Conservation (phyloP, 164 flowering plant species). For the Piper betle region DNA sequence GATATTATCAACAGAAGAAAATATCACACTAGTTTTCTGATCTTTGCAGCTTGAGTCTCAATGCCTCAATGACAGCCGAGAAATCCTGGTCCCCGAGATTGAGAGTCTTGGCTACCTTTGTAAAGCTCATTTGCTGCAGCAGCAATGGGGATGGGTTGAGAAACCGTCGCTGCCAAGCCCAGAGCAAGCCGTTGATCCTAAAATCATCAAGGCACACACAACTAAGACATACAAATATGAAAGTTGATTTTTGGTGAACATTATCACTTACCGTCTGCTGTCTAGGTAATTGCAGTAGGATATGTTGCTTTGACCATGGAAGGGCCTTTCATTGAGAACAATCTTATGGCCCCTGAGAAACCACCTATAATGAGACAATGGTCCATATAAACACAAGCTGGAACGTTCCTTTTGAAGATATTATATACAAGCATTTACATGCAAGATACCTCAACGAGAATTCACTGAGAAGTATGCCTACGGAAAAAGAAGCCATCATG, state of each 20-base stretch:
- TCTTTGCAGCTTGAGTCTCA: constrained; percentile 31
- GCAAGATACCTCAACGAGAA: constrained; percentile 52
- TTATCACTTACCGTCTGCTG: constrained; percentile 62
- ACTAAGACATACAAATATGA: background rate
- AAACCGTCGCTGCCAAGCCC: constrained; percentile 25
- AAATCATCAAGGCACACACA: background rate
- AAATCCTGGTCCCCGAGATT: constrained; percentile 78
- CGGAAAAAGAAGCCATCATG: constrained; percentile 97
- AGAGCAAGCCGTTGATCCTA: constrained; percentile 82
- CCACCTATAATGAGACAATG: constrained; percentile 35
- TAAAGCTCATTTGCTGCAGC: constrained; percentile 87
- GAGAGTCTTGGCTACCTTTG: constrained; percentile 72
- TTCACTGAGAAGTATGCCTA: constrained; percentile 78
- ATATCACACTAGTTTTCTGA: constrained; percentile 3
- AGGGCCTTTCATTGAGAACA: constrained; percentile 84
- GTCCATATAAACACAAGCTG: too few relatives aligned
- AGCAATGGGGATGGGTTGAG: constrained; percentile 82
- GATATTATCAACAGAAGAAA: background rate
- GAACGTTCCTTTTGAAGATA: background rate
- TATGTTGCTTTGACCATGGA: constrained; percentile 73
- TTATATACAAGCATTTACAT: background rate
- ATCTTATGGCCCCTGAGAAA: constrained; percentile 89
- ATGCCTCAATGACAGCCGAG: constrained; percentile 83
- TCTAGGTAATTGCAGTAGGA: constrained; percentile 84
- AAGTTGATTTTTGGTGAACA: background rate